Percentiles rank a stretch among this genome's conserved stretches.
These are phyloP conservation scores for Ramaria sp. DNA, from an alignment of 768 basidiomycete genomes.

Conservation along the genomic window DNA sequence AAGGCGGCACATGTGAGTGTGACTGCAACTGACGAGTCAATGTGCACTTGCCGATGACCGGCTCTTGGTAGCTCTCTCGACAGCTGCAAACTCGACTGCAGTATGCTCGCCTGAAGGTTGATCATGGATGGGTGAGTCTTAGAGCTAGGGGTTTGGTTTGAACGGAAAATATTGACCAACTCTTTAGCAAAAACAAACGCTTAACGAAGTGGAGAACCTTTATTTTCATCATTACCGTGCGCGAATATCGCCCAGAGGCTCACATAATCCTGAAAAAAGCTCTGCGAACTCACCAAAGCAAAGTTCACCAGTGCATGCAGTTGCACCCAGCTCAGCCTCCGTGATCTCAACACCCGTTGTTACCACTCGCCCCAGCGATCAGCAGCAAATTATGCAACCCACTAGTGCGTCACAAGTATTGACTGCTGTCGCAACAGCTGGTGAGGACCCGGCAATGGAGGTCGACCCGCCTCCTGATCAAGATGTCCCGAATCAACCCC, in stretches of 20 bases:
- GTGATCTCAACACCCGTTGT: not conserved
- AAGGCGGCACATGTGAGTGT: constrained; percentile 8
- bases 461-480: not conserved
- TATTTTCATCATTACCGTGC: constrained; percentile 66
- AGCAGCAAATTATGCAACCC: no score
- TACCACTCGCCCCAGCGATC: no score
- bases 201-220: constrained; percentile 75
- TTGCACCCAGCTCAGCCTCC: not conserved
- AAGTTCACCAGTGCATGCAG: constrained; percentile 16
- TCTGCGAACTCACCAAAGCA: not conserved
- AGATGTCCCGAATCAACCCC: not conserved
- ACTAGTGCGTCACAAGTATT: no score
- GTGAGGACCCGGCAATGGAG: not conserved
- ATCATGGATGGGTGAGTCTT: constrained; percentile 64
- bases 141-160: not conserved
- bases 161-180: not conserved
- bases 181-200: constrained; percentile 57
- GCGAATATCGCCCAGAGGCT: constrained; percentile 16
- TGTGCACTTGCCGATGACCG: not conserved
- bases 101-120: constrained; percentile 70
- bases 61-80: constrained; percentile 44
- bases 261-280: constrained; percentile 15
- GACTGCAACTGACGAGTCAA: not conserved
- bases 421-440: not conserved
- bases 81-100: constrained; percentile 66